Percentiles rank a stretch among this genome's conserved stretches.
Conservation (phyloP, 2,329 filamentous ascomycete species). For the Aspergillus sp. region DNA sequence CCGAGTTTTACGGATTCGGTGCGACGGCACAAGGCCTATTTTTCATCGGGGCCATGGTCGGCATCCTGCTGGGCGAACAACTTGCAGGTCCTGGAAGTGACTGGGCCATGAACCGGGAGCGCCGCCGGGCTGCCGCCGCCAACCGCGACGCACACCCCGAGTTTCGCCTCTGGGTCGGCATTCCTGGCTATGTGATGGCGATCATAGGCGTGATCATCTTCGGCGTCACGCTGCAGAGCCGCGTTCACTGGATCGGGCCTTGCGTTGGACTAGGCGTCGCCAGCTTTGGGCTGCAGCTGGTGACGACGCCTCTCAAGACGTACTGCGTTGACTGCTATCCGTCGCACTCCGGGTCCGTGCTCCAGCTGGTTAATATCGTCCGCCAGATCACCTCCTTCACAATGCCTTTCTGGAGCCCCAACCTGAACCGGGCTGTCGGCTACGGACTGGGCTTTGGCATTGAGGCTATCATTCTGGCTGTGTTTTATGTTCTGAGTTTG, state of each 20-base stretch:
- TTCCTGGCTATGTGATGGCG: not conserved
- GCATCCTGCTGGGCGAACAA: not conserved
- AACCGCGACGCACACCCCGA: not conserved
- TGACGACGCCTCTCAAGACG: not conserved
- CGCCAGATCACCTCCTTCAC: not conserved
- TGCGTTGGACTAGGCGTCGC: not conserved
- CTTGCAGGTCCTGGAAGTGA: not conserved
- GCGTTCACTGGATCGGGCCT: not conserved
- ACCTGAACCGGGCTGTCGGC: not conserved
- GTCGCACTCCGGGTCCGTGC: not conserved
- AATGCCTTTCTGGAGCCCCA: not conserved
- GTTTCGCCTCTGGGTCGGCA: not conserved
- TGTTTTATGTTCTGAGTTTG: not conserved
- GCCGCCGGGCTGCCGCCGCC: not conserved
- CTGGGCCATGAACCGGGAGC: not conserved
- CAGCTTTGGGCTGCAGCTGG: not conserved
- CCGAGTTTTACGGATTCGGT: not conserved
- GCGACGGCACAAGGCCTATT: not conserved
- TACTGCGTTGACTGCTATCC: not conserved
- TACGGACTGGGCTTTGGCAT: not conserved
- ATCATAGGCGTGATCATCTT: not conserved
- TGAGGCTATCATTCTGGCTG: not conserved
- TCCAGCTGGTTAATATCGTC: not conserved
- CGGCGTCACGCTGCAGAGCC: not conserved
- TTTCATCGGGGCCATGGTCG: not conserved